Base-by-base conservation (phyloP, 1,284 basidiomycete genomes). In the Cystobasidiaceae sp. region DNA sequence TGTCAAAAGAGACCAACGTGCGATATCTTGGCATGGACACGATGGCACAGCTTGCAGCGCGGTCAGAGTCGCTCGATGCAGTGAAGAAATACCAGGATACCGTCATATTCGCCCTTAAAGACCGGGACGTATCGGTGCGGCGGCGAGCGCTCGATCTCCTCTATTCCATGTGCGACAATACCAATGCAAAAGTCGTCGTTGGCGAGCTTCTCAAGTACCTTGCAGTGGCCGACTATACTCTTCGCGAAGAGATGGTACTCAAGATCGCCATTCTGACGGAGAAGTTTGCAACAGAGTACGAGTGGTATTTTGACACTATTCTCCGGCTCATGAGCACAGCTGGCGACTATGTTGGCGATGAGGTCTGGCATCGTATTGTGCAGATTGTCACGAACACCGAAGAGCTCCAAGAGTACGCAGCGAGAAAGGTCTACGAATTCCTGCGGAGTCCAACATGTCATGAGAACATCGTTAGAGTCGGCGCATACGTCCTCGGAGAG, bases 321-420 rank as follows among this genome's bases (percentile, higher is more conserved):
- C 79, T 98, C 71, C 88, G 93, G 75, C 84, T 98, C 67, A 93
- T 99, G 77, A 90, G 89, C 74, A 86, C 92, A 50, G 96, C 96
- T 4, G 96, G 96, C 54, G 96, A 97, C 74, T 93, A 97, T 75
- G 93, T 98, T 58, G 93, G 94, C 57, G 94, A 97, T 69, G 93
- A 97, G 79, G 93, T 98, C 28, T 98, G 96, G 96, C 97, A 94
- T 77, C 89, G 96, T 57, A 92, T 98, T 43, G 88, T 98, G 21
- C 96, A 98, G 76, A 96, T 98, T 68, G 92, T 97, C 32, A 96
- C 92, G 52, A 98, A 98, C 76, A 98, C 94, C 50, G 94, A 97
- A 76, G 92, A 97, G 77, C 81, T 98, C 39, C 78, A 78, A 63
- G 76, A 75, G 68, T 99, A 99, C 78, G 94, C 96, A 3, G 91